Base-by-base conservation (phyloP, 345 rosid species). In the Euphorbia tirucalli region DNA sequence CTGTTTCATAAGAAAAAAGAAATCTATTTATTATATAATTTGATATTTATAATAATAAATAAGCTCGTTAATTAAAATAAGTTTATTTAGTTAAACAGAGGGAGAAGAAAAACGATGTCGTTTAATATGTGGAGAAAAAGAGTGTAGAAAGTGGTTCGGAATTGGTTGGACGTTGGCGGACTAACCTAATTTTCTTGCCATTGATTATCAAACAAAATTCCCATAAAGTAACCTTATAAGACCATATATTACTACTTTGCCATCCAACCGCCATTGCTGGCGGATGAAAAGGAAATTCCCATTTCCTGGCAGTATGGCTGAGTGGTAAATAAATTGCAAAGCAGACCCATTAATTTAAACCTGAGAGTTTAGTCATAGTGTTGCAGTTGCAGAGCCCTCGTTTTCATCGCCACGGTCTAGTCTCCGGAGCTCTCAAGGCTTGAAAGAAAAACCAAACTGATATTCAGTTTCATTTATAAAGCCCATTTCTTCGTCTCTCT, bases 361-460 rank as follows among this genome's bases (percentile, higher is more conserved):
- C 16, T 1, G 14, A 39, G 37, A 22, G 16, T n/a, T 2, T 1
- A 46, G 35, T n/a, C 19, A 25, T 11, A 3, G 44, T 21, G n/a
- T n/a, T n/a, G n/a, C n/a, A n/a, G 65, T 57, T 35, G 28, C 32
- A 24, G 80, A 0, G 11, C 5, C 86, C 24, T 82, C 73, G 85
- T 59, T 65, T 49, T 5, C 55, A 72, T 82, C 89, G 87, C 79
- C 83, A 3, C 71, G 21, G 28, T 18, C 59, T 46, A 7, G 57
- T 27, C 56, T 78, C 72, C 85, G 84, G 80, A 83, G 70, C 71
- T 72, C 24, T 78, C 85, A 72, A 85, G 69, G 83, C 86, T 10
- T 8, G 16, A 58, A 9, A 28, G 28, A 15, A 28, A 18, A 22
- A 22, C 25, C 21, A 39, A 54, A 43, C 27, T 25, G 24, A 16